These are phyloP conservation scores for Paraphaeosphaeria sporulosa DNA, from an alignment of 2,329 filamentous ascomycete species.

Conservation along the genomic window DNA sequence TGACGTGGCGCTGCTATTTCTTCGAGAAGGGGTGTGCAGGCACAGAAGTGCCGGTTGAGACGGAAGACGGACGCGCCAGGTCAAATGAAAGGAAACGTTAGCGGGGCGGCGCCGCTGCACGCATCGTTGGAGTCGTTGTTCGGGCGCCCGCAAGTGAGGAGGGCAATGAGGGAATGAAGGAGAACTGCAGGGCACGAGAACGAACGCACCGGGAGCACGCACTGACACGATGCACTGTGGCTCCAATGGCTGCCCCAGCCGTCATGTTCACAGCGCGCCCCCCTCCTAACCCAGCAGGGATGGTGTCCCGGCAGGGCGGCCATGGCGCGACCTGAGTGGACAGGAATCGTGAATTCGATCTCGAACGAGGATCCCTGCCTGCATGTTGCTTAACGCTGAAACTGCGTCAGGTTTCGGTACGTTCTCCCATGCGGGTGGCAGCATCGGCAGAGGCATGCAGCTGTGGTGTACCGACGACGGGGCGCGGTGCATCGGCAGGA, in stretches of 20 bases:
- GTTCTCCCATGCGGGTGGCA: not conserved
- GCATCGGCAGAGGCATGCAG: not conserved
- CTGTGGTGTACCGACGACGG: not conserved
- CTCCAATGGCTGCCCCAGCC: slow-evolving; percentile 10
- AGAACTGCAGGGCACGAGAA: slow-evolving; percentile 37
- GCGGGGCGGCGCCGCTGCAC: slow-evolving; percentile 27
- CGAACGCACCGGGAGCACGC: slow-evolving; percentile 18
- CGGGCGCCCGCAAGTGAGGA: slow-evolving; percentile 24
- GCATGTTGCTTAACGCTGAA: slow-evolving; percentile 21
- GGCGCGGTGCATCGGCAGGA: not conserved
- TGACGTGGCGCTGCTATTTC: slow-evolving; percentile 44
- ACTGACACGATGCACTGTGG: slow-evolving; percentile 16
- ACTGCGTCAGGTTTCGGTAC: slow-evolving; percentile 26
- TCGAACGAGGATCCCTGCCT: slow-evolving; percentile 3
- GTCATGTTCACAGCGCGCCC: slow-evolving; percentile 25
- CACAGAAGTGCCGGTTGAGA: slow-evolving; percentile 26
- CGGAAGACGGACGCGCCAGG: slow-evolving; percentile 6
- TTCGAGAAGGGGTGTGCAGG: slow-evolving; percentile 28
- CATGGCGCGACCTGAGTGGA: slow-evolving; percentile 25
- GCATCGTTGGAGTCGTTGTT: slow-evolving; percentile 32
- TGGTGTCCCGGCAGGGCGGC: slow-evolving; percentile 10
- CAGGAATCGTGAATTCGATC: slow-evolving; percentile 24
- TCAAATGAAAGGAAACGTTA: slow-evolving; percentile 19
- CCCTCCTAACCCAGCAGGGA: slow-evolving; percentile 16
- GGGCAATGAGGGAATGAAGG: slow-evolving; percentile 33